A percentile compares a stretch with the other conserved stretches of the same genome.
Evolutionary conservation across 2,329 filamentous ascomycete genomes (phyloP).

Genomic region (Graphilbum ipis-grandicollis): DNA sequence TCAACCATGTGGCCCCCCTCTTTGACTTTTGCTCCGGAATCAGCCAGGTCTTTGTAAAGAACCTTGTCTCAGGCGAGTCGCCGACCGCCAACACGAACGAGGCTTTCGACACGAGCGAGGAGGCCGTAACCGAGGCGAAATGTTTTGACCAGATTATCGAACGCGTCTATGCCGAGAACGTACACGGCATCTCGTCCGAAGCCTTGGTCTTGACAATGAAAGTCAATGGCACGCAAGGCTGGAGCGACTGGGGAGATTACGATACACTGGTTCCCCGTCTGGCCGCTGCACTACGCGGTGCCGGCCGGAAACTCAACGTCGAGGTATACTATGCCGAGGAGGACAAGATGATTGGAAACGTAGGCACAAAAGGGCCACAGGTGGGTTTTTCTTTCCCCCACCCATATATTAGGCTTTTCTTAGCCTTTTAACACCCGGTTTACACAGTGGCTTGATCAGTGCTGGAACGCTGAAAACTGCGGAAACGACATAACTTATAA

Average conservation of each 20-base stretch:
- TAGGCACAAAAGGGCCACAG: conserved; percentile 8
- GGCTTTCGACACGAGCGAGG: neutral
- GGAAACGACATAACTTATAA: conserved; percentile 10
- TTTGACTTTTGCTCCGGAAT: conserved; percentile 5
- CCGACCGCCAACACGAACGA: neutral
- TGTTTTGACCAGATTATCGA: conserved; percentile 8
- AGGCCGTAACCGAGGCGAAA: conserved; percentile 8
- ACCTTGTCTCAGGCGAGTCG: neutral
- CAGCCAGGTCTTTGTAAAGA: conserved; percentile 1
- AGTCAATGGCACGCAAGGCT: conserved; percentile 7
- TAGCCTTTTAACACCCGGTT: too few species aligned
- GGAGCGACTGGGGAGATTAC: conserved; percentile 16
- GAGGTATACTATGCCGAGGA: conserved; percentile 14
- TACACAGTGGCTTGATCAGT: conserved; percentile 13
- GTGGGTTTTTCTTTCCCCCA: too few species aligned
- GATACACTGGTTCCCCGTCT: conserved; percentile 13
- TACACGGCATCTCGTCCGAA: conserved; percentile 13
- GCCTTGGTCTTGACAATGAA: conserved; percentile 14
- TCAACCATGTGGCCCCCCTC: conserved; percentile 8
- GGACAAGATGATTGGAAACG: conserved; percentile 14
- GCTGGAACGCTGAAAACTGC: conserved; percentile 9
- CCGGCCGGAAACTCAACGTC: conserved; percentile 9
- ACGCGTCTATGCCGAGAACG: conserved; percentile 11
- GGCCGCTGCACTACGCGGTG: conserved; percentile 7
- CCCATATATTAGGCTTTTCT: too few species aligned